Base-by-base conservation (phyloP, 1,284 basidiomycete species). In the Fomes fomentarius region DNA sequence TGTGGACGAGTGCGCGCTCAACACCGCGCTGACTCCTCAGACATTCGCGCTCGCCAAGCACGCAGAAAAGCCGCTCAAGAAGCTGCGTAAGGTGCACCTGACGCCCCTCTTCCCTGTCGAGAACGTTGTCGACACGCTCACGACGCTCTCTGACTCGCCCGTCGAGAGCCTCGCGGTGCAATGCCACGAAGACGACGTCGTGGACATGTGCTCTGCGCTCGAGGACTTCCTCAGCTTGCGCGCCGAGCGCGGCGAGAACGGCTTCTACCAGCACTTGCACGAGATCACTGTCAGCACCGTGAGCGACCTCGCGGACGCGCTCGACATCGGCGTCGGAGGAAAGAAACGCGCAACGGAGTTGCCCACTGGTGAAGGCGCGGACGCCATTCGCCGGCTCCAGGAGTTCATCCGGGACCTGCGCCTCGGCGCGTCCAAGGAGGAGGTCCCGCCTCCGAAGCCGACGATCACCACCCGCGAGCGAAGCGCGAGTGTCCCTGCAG, bases 21-120 rank as follows among this genome's bases (percentile, higher is more conserved):
- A 74, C 47, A 78, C 82, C n/a, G 70, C 78, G 17, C 74, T 84
- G 24, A 74, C 76, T 14, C 69, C 76, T 58, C 66, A 74, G 37
- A 67, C 73, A 37, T 77, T 79, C 54, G 56, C 64, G 39, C 63
- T 56, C 64, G 72, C 78, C n/a, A 76, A 74, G 60, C 71, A 77
- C 45, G 66, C 71, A 41, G 73, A 72, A 52, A 79, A 78, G n/a
- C 79, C 80, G 19, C 74, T 85, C 50, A 77, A 73, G 24, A 70
- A 73, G 37, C 76, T 85, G 37, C 76, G 79, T 42, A 80, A 77
- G 57, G 71, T 85, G 14, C 81, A 83, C 67, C 78, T 86, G 63
- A 77, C 81, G 4, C 81, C 83, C 0, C 81, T 80, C 69, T 82
- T 86, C 72, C 82, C 84, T 22, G 76, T 84, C 28, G 79, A 82